phyloP scores from a whole-genome alignment of 2,329 filamentous ascomycete genomes.

The Aspergillus fumigatus region DNA sequence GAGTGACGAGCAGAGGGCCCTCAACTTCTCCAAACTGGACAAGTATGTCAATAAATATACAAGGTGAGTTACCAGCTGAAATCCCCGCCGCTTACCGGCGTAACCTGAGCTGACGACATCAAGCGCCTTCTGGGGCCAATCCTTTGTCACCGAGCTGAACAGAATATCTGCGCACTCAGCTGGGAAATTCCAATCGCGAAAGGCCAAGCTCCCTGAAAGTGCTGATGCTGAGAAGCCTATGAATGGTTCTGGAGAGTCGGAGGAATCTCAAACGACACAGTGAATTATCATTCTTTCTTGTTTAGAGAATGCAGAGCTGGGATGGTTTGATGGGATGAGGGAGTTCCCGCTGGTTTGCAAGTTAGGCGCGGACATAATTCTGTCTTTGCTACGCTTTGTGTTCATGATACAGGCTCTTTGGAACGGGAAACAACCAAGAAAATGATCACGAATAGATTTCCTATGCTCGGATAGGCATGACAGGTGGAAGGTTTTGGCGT shows the following conservation, averaged over 20 bases:
- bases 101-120: conserved; percentile 16
- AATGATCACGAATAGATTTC: conserved; percentile 4
- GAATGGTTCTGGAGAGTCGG: conserved; percentile 13
- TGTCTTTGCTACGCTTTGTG: background rate
- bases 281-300: background rate
- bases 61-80: conserved; percentile 42
- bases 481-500: conserved; percentile 7
- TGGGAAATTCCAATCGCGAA: conserved; percentile 33
- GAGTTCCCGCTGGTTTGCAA: background rate
- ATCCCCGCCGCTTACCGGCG: background rate
- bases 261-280: background rate
- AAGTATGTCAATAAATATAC: conserved; percentile 96
- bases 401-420: conserved; percentile 3
- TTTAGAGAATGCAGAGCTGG: background rate
- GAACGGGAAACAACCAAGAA: conserved; percentile 8
- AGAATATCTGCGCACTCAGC: conserved; percentile 48
- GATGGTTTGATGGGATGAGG: background rate
- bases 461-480: conserved; percentile 4
- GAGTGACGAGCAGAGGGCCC: conserved; percentile 73
- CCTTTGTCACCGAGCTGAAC: conserved; percentile 79
- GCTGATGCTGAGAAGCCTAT: conserved; percentile 10
- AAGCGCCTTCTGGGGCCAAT: conserved; percentile 91
- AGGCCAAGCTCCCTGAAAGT: conserved; percentile 16
- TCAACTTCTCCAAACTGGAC: conserved; percentile 83
- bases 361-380: background rate